These are phyloP conservation scores for Pseudotsuga menziesii DNA, from an alignment of 75 land plant genomes.

Conservation along the genomic window DNA sequence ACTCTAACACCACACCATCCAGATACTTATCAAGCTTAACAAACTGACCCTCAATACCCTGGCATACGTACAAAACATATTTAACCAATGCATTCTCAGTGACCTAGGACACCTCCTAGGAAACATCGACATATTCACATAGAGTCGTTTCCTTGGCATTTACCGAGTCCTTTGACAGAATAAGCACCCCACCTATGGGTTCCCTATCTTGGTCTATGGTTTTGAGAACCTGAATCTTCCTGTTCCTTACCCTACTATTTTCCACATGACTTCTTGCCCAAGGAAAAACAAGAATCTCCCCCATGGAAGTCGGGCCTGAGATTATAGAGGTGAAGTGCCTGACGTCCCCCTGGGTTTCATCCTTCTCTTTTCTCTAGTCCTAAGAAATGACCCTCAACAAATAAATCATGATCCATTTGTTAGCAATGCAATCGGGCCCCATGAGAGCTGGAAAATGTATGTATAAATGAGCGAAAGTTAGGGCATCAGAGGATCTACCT, in stretches of 20 bases:
- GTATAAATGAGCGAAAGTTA: constrained; percentile 82
- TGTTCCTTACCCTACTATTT: not conserved
- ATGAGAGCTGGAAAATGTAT: constrained; percentile 50
- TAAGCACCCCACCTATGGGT: constrained; percentile 59
- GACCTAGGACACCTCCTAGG: constrained; percentile 63
- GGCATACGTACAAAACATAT: constrained; percentile 85
- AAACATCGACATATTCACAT: constrained; percentile 59
- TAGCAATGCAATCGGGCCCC: too few relatives aligned
- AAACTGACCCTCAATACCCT: too few relatives aligned
- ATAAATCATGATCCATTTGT: too few relatives aligned
- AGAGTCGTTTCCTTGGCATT: constrained; percentile 61
- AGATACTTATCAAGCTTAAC: constrained; percentile 51
- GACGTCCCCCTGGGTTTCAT: too few relatives aligned
- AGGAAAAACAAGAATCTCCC: constrained; percentile 42
- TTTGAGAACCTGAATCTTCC: constrained; percentile 6
- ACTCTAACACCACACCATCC: constrained; percentile 59
- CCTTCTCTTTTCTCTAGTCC: constrained; percentile 31
- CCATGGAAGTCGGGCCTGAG: constrained; percentile 30
- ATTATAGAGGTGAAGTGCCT: too few relatives aligned
- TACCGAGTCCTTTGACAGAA: too few relatives aligned
- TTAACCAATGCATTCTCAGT: constrained; percentile 76
- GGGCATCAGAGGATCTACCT: too few relatives aligned
- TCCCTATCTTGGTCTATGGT: constrained; percentile 12
- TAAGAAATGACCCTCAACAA: constrained; percentile 68
- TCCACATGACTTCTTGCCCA: not conserved